Base-by-base conservation (phyloP, 2,329 filamentous ascomycete genomes). In the Diplodia intermedia region DNA sequence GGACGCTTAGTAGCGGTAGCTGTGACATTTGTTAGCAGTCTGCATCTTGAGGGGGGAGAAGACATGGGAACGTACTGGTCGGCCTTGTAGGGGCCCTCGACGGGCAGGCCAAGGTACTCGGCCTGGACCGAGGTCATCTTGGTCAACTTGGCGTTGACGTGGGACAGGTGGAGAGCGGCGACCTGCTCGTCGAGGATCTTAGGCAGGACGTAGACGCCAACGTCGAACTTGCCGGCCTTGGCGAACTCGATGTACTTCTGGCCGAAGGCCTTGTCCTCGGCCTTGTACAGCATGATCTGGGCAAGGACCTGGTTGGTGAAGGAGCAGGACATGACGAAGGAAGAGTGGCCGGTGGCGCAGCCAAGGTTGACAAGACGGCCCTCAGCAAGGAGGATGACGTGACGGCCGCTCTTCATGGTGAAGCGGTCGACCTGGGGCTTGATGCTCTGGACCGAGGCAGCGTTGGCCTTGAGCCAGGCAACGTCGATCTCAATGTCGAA, bases 271-370 rank as follows among this genome's bases (percentile, higher is more conserved):
- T 88, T 88, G 81, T 98, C 94, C 77, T 90, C 87, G 78, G 89
- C 90, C 91, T 98, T 98, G 91, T 84, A 99, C 79, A 99, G 86
- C 86, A 97, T 91, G 86, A 99, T 98, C 88, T 99, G 95, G 75
- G 95, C 95, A 82, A 99, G 92, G 77, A 98, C 95, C 89, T 99
- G 95, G 91, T 99, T 99, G 89, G 94, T 97, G 91, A 99, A 99
- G 72, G 94, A 98, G 91, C 95, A 99, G 77, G 94, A 97, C 95
- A 99, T 98, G 87, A 99, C 95, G 84, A 99, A 99, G 65, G 94
- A 98, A 75, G 94, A 97, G 91, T 99, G 95, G 75, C 95, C 95
- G 72, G 95, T 99, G 80, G 95, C 95, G 84, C 95, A 99, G 83
- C 95, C 95, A 76, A 99, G 88, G 91, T 99, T 99, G 86, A 99